Conservation (phyloP, 192 early-diverging fungal species). For the Coemansia sp. region DNA sequence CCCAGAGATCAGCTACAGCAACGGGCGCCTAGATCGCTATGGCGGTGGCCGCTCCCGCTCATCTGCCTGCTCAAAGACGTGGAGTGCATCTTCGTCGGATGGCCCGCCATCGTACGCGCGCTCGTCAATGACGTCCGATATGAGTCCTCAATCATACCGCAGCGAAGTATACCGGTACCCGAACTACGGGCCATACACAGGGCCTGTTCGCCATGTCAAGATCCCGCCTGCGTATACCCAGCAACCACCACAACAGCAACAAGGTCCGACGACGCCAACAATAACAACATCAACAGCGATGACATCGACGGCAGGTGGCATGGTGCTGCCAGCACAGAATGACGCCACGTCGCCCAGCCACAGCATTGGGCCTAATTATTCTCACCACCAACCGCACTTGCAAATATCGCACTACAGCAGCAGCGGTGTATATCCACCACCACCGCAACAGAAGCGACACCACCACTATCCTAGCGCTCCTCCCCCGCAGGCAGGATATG, state of each 20-base stretch:
- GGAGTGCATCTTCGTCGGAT: conserved; percentile 22
- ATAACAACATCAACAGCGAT: too few species aligned
- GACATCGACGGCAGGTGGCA: too few species aligned
- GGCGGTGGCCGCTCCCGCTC: conserved; percentile 26
- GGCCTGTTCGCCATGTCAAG: conserved; percentile 37
- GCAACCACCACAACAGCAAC: neutral
- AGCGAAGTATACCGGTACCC: conserved; percentile 41
- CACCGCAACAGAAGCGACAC: neutral
- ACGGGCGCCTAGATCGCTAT: conserved; percentile 38
- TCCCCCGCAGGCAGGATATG: neutral
- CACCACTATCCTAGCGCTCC: neutral
- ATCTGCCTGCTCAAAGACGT: conserved; percentile 15
- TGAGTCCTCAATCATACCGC: conserved; percentile 25
- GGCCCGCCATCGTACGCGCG: conserved; percentile 31
- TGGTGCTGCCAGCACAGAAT: neutral
- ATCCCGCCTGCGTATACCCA: conserved; percentile 6
- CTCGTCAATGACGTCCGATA: conserved; percentile 28
- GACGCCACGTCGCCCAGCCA: neutral
- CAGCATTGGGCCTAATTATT: neutral
- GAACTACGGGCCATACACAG: conserved; percentile 46
- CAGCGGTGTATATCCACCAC: neutral
- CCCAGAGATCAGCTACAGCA: conserved; percentile 63
- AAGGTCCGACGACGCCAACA: neutral
- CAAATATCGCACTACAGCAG: neutral
- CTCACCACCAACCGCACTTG: neutral